Conservation (phyloP, 1,284 basidiomycete species). For the Butyriboletus appendiculatus region DNA sequence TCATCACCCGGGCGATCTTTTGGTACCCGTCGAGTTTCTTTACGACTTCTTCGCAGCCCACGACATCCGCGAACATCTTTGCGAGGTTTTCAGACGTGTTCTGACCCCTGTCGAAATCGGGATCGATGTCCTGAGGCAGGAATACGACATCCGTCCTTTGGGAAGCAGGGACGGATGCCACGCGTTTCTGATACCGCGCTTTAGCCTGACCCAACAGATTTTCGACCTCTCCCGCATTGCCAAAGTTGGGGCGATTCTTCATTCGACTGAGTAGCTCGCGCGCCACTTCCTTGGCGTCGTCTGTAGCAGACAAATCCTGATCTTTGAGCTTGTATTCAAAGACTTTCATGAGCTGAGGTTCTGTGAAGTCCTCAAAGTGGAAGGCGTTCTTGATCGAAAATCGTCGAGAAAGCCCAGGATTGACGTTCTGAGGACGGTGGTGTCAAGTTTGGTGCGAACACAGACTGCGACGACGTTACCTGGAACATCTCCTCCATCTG, state of each 20-base stretch:
- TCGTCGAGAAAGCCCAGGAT: slow-evolving; percentile 62
- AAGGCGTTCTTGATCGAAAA: slow-evolving; percentile 69
- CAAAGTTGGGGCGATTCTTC: slow-evolving; percentile 61
- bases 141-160: slow-evolving; percentile 47
- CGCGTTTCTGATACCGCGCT: slow-evolving; percentile 46
- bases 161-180: slow-evolving; percentile 34
- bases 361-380: slow-evolving; percentile 62
- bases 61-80: slow-evolving; percentile 60
- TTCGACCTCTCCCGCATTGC: slow-evolving; percentile 68
- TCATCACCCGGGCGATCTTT: slow-evolving; percentile 46
- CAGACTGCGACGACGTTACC: slow-evolving; percentile 35
- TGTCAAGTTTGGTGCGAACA: slow-evolving; percentile 1
- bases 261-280: slow-evolving; percentile 52
- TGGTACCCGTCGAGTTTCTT: slow-evolving; percentile 52
- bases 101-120: slow-evolving; percentile 49
- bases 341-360: slow-evolving; percentile 51
- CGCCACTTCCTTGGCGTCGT: slow-evolving; percentile 54
- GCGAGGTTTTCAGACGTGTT: slow-evolving; percentile 52
- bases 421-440: slow-evolving; percentile 55
- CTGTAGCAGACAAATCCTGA: slow-evolving; percentile 58
- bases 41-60: slow-evolving; percentile 58
- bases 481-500: slow-evolving; percentile 73
- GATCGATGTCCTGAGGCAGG: slow-evolving; percentile 63
- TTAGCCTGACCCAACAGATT: slow-evolving; percentile 61
- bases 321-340: slow-evolving; percentile 55